Conservation (phyloP, 371 early-diverging fungal genomes). For the Mucor sp. region DNA sequence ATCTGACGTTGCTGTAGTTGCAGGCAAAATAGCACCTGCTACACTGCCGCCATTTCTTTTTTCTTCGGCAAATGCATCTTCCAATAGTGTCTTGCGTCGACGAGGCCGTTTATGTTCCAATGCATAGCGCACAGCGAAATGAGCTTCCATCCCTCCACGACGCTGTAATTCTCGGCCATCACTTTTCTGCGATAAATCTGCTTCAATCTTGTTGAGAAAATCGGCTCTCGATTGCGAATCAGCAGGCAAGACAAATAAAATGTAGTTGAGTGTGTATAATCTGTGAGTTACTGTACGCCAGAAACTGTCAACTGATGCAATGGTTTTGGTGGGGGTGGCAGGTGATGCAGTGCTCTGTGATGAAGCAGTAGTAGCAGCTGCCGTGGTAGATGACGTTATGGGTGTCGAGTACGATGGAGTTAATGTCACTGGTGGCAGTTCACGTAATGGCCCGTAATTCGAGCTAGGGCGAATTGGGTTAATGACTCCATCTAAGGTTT, state of each 20-base stretch:
- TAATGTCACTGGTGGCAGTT: constrained; percentile 3
- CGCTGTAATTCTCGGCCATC: constrained; percentile 34
- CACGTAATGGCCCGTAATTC: constrained; percentile 8
- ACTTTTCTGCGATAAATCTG: constrained; percentile 21
- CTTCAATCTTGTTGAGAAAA: constrained; percentile 30
- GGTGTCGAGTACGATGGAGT: constrained; percentile 21
- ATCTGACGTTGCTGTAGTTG: neutral
- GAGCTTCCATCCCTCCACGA: constrained; percentile 45
- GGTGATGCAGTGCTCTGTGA: neutral
- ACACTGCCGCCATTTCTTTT: constrained; percentile 28
- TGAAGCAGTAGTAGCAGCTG: neutral
- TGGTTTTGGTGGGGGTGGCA: neutral
- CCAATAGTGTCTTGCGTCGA: constrained; percentile 23
- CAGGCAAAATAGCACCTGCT: constrained; percentile 16
- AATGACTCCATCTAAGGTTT: constrained; percentile 25
- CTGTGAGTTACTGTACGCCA: constrained; percentile 46
- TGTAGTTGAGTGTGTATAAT: constrained; percentile 48
- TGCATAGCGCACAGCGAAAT: constrained; percentile 47
- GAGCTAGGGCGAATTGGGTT: constrained; percentile 21
- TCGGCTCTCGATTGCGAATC: constrained; percentile 30
- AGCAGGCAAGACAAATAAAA: constrained; percentile 44
- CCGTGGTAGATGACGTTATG: neutral
- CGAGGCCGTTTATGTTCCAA: constrained; percentile 25
- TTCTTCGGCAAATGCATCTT: constrained; percentile 34
- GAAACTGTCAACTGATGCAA: constrained; percentile 20